Evolutionary conservation across 768 basidiomycete species (phyloP).

Genomic region (Sistotremastrum niveocremeum): DNA sequence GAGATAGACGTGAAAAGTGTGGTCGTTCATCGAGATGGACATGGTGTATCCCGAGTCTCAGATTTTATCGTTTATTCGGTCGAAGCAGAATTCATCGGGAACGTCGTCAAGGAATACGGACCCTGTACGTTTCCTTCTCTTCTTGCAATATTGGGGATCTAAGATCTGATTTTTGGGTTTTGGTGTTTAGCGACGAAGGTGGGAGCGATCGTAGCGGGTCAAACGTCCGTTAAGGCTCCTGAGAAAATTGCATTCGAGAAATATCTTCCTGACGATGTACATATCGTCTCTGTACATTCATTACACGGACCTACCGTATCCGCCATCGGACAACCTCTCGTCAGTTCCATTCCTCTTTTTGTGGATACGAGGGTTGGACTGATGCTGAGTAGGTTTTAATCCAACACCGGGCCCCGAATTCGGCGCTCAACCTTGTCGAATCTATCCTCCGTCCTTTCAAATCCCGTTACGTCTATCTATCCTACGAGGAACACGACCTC

Average conservation of each 20-base stretch:
- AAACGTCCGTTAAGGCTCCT: slow-evolving; percentile 94
- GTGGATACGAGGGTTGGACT: not conserved
- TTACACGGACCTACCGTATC: slow-evolving; percentile 88
- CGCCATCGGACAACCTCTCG: slow-evolving; percentile 81
- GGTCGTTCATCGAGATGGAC: slow-evolving; percentile 62
- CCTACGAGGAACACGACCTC: slow-evolving; percentile 92
- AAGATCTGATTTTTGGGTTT: not conserved
- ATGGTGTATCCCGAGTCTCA: slow-evolving; percentile 74
- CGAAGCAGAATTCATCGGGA: slow-evolving; percentile 76
- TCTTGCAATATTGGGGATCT: not conserved
- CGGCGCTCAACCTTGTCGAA: slow-evolving; percentile 65
- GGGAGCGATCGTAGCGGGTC: slow-evolving; percentile 84
- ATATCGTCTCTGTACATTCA: slow-evolving; percentile 89
- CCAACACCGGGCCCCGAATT: slow-evolving; percentile 67
- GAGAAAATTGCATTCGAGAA: slow-evolving; percentile 84
- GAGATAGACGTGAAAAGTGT: slow-evolving; percentile 43
- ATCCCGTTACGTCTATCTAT: slow-evolving; percentile 81
- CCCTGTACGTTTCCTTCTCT: slow-evolving; percentile 50
- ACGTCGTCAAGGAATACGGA: slow-evolving; percentile 78
- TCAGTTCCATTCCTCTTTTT: slow-evolving; percentile 23
- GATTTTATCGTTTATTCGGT: slow-evolving; percentile 95
- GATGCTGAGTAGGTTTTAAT: slow-evolving; percentile 59
- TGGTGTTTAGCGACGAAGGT: slow-evolving; percentile 66
- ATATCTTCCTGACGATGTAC: slow-evolving; percentile 70
- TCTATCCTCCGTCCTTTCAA: slow-evolving; percentile 64